Percentiles rank a stretch among this genome's conserved stretches.
These are phyloP conservation scores for Trametes sanguinea DNA, from an alignment of 768 basidiomycete species.

Conservation along the genomic window DNA sequence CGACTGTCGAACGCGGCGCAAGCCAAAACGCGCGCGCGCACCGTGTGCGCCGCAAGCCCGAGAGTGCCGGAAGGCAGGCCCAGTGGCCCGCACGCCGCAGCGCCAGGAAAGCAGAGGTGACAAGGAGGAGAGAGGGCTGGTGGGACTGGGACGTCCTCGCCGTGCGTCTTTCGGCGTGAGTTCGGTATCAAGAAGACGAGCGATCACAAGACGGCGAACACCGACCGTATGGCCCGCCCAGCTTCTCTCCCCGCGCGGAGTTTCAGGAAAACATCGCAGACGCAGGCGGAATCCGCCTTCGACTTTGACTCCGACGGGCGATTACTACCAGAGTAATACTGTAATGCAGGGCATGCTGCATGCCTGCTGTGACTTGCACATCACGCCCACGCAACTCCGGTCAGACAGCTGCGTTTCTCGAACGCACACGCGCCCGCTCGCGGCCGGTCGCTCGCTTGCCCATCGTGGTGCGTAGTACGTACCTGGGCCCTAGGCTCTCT, in stretches of 20 bases:
- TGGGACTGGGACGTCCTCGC: not conserved
- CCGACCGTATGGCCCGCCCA: constrained; percentile 16
- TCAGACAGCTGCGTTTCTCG: too few relatives aligned
- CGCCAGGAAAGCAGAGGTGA: too few relatives aligned
- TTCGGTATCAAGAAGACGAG: constrained; percentile 19
- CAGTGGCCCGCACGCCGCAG: too few relatives aligned
- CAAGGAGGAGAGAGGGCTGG: too few relatives aligned
- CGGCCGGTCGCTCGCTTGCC: not conserved
- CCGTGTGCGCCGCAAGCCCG: too few relatives aligned
- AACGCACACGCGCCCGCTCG: not conserved
- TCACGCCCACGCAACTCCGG: not conserved
- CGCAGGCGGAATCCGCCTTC: too few relatives aligned
- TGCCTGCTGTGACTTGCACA: not conserved
- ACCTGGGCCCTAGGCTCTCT: not conserved
- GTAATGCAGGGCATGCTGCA: too few relatives aligned
- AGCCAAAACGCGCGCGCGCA: too few relatives aligned
- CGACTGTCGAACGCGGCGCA: too few relatives aligned
- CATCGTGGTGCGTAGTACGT: not conserved
- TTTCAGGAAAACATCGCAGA: not conserved
- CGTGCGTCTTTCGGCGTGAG: constrained; percentile 16
- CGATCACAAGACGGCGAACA: constrained; percentile 22
- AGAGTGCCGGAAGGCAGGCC: too few relatives aligned
- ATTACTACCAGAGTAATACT: too few relatives aligned
- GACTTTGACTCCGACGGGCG: too few relatives aligned
- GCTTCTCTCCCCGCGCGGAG: not conserved